These are phyloP conservation scores for Podaxis sp. DNA, from an alignment of 768 basidiomycete genomes.

Conservation along the genomic window DNA sequence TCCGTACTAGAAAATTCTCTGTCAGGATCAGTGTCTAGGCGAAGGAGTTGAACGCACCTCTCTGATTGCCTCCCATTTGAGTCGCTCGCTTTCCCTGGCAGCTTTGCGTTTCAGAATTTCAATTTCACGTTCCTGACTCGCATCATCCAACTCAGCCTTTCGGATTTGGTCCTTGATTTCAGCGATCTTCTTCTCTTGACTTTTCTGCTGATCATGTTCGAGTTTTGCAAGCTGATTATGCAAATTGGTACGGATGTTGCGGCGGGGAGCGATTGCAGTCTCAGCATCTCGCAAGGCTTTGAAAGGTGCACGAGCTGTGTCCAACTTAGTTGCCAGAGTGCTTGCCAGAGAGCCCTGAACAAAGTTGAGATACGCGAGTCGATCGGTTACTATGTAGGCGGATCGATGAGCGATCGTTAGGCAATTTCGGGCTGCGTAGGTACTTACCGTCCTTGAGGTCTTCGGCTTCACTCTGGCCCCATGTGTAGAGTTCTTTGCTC, in stretches of 20 bases:
- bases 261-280: conserved; percentile 53
- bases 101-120: conserved; percentile 75
- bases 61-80: conserved; percentile 79
- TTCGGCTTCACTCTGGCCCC: conserved; percentile 70
- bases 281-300: conserved; percentile 78
- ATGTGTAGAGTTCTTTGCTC: conserved; percentile 83
- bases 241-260: conserved; percentile 56
- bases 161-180: conserved; percentile 72
- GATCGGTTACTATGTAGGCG: conserved; percentile 59
- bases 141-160: conserved; percentile 63
- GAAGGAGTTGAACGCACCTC: conserved; percentile 48
- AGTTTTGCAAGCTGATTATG: conserved; percentile 60
- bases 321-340: conserved; percentile 59
- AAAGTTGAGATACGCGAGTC: conserved; percentile 80
- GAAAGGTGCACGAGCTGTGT: conserved; percentile 61
- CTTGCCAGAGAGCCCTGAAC: conserved; percentile 66
- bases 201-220: conserved; percentile 65
- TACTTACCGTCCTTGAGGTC: conserved; percentile 75
- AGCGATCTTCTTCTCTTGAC: conserved; percentile 61
- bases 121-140: conserved; percentile 65
- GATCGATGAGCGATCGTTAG: conserved; percentile 12
- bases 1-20: conserved; percentile 53
- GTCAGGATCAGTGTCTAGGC: conserved; percentile 2
- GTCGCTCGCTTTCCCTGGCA: conserved; percentile 67
- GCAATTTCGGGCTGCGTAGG: conserved; percentile 1